phyloP scores from a whole-genome alignment of 257 asterid species.

The Parsonsia alboflavescens region DNA sequence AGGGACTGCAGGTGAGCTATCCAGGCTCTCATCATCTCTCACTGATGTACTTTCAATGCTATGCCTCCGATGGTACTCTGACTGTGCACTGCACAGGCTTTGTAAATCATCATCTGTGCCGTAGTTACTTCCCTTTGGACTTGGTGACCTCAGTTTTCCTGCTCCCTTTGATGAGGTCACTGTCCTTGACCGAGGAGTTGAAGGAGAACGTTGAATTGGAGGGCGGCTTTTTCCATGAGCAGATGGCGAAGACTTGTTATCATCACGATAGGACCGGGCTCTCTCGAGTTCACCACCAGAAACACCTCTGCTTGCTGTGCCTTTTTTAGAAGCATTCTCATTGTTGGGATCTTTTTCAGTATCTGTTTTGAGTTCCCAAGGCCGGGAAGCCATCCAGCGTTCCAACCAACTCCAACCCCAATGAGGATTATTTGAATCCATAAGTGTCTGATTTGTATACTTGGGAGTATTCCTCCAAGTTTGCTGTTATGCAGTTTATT shows the following conservation, averaged over 20 bases:
- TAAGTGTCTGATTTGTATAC: constrained; percentile 49
- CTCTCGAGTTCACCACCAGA: constrained; percentile 17
- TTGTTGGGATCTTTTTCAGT: constrained; percentile 39
- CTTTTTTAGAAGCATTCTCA: constrained; percentile 33
- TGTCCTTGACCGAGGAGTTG: constrained; percentile 53
- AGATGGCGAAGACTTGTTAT: constrained; percentile 33
- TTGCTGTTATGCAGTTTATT: constrained; percentile 30
- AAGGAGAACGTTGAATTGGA: constrained; percentile 54
- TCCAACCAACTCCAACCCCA: constrained; percentile 97
- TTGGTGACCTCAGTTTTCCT: constrained; percentile 29
- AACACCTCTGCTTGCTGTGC: constrained; percentile 26
- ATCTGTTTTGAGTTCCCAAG: constrained; percentile 50
- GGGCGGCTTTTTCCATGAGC: constrained; percentile 36
- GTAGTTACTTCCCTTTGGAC: constrained; percentile 33
- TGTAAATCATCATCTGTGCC: constrained; percentile 54
- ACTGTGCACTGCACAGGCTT: constrained; percentile 53
- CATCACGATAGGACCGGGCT: constrained; percentile 11
- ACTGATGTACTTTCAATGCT: constrained; percentile 61
- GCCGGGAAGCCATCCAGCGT: constrained; percentile 80
- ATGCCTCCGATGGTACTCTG: constrained; percentile 57
- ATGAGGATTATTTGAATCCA: constrained; percentile 63
- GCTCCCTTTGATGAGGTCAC: constrained; percentile 2
- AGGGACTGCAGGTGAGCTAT: constrained; percentile 54
- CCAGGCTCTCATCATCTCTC: constrained; percentile 77
- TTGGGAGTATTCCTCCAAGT: constrained; percentile 53